Conservation (phyloP, 2,329 filamentous ascomycete genomes). For the Mycogone perniciosa region DNA sequence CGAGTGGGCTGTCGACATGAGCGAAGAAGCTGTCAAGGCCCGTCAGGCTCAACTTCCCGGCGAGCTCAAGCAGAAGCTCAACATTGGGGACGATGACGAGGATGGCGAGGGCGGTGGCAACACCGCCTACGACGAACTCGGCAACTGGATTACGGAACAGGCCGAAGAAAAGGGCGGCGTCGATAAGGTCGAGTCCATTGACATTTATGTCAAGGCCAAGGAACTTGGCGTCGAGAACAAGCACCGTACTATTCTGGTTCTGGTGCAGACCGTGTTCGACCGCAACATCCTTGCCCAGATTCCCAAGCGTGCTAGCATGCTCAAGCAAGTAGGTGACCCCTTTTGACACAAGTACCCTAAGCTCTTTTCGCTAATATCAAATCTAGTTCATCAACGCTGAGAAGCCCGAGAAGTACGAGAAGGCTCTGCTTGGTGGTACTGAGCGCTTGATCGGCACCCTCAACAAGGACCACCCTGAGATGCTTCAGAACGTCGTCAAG, state of each 20-base stretch:
- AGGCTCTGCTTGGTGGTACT: slow-evolving; percentile 88
- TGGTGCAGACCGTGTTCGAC: slow-evolving; percentile 90
- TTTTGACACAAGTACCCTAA: background rate
- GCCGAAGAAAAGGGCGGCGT: slow-evolving; percentile 66
- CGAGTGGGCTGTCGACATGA: slow-evolving; percentile 95
- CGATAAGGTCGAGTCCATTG: slow-evolving; percentile 75
- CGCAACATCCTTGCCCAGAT: slow-evolving; percentile 87
- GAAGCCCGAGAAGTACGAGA: slow-evolving; percentile 88
- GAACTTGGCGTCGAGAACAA: slow-evolving; percentile 91
- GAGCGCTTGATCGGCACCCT: slow-evolving; percentile 77
- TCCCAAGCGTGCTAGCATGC: slow-evolving; percentile 71
- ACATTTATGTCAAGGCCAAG: slow-evolving; percentile 94
- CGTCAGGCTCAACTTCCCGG: slow-evolving; percentile 89
- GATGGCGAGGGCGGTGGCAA: slow-evolving; percentile 69
- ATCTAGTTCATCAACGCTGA: slow-evolving; percentile 44
- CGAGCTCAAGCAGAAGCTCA: slow-evolving; percentile 89
- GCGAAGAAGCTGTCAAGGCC: slow-evolving; percentile 88
- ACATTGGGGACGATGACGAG: slow-evolving; percentile 72
- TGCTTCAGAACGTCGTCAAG: slow-evolving; percentile 70
- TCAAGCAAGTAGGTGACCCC: slow-evolving; percentile 65
- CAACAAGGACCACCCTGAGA: slow-evolving; percentile 70
- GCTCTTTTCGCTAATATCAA: background rate
- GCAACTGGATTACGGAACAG: slow-evolving; percentile 81
- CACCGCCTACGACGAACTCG: slow-evolving; percentile 82
- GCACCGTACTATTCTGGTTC: slow-evolving; percentile 85